Evolutionary conservation across 805 yeast species (phyloP).

Genomic region (Nakazawaea anatomiae): DNA sequence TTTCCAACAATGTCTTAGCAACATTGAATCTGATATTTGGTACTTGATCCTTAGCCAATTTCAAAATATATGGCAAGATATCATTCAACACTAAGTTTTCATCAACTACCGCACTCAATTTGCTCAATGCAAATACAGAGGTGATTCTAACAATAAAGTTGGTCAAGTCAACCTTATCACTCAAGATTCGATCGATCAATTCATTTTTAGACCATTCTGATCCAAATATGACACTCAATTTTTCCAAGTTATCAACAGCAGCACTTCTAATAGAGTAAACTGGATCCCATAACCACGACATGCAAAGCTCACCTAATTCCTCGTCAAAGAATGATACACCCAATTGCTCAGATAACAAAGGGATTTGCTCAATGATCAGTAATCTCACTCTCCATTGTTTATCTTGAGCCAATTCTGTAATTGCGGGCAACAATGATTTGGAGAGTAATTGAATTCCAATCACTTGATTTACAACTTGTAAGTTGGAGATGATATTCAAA

Average conservation of each 20-base stretch:
- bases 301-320: slow-evolving; percentile 82
- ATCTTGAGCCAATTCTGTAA: slow-evolving; percentile 92
- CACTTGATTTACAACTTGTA: slow-evolving; percentile 88
- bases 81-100: slow-evolving; percentile 52
- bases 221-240: slow-evolving; percentile 83
- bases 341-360: slow-evolving; percentile 86
- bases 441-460: slow-evolving; percentile 87
- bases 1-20: slow-evolving; percentile 71
- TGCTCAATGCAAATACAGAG: slow-evolving; percentile 81
- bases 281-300: slow-evolving; percentile 98
- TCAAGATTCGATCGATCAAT: slow-evolving; percentile 70
- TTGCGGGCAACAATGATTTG: slow-evolving; percentile 88
- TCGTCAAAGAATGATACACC: slow-evolving; percentile 92
- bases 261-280: slow-evolving; percentile 96
- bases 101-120: slow-evolving; percentile 66
- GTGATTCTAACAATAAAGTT: slow-evolving; percentile 93
- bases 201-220: slow-evolving; percentile 88
- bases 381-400: slow-evolving; percentile 96
- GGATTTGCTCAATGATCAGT: slow-evolving; percentile 95
- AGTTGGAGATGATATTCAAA: slow-evolving; percentile 85
- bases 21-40: slow-evolving; percentile 95
- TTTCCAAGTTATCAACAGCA: slow-evolving; percentile 78
- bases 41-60: slow-evolving; percentile 70
- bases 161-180: slow-evolving; percentile 30
- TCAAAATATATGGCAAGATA: slow-evolving; percentile 74